Evolutionary conservation across 2,329 filamentous ascomycete genomes (phyloP).

Genomic region (Penicillium nordicum): DNA sequence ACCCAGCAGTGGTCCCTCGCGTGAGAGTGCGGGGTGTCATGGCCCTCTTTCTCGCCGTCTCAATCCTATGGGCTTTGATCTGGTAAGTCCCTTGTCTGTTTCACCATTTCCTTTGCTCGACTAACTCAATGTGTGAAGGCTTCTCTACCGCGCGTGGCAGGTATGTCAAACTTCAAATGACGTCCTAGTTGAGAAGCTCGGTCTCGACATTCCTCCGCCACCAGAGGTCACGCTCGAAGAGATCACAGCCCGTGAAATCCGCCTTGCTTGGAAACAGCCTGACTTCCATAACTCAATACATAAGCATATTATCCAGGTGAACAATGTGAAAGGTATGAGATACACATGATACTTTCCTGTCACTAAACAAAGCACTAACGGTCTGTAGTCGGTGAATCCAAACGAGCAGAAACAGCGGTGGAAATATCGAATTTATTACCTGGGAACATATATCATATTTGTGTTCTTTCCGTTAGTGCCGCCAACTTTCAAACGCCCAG

Average conservation of each 20-base stretch:
- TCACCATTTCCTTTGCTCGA: not conserved
- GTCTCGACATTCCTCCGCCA: conserved; percentile 86
- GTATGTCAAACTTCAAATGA: conserved; percentile 89
- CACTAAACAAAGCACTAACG: conserved; percentile 14
- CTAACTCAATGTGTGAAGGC: conserved; percentile 50
- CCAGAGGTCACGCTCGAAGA: conserved; percentile 88
- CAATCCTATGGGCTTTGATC: conserved; percentile 49
- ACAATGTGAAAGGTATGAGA: conserved; percentile 76
- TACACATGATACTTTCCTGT: not conserved
- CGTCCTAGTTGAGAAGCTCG: conserved; percentile 83
- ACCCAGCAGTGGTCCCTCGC: conserved; percentile 45
- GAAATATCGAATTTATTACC: conserved; percentile 85
- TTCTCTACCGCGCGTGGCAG: conserved; percentile 79
- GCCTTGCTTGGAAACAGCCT: conserved; percentile 84
- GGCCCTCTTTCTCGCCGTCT: conserved; percentile 47
- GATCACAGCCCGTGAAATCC: conserved; percentile 81
- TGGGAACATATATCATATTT: conserved; percentile 86
- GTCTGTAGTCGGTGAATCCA: conserved; percentile 73
- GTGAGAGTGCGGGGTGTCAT: conserved; percentile 49
- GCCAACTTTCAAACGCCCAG: conserved; percentile 93
- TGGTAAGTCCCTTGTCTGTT: conserved; percentile 37
- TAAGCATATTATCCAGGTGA: conserved; percentile 89
- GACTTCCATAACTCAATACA: conserved; percentile 65
- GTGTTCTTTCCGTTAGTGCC: conserved; percentile 84
- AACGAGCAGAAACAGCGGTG: conserved; percentile 77